These are phyloP conservation scores for Venturiaceae sp. DNA, from an alignment of 2,329 filamentous ascomycete species.

Conservation along the genomic window DNA sequence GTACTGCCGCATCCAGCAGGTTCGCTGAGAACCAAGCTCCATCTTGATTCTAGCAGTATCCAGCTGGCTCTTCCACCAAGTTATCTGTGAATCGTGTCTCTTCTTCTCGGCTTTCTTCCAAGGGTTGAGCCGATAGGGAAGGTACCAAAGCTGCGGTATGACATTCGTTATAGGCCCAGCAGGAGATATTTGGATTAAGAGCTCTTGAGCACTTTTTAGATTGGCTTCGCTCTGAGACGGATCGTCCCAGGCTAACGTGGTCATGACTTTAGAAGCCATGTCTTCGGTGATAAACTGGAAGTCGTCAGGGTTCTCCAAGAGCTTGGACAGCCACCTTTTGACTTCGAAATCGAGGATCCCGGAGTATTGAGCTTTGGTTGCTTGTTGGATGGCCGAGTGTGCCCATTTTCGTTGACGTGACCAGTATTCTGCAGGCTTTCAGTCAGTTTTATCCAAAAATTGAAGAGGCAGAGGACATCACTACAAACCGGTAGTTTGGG, in stretches of 20 bases:
- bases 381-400: conserved; percentile 40
- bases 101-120: conserved; percentile 45
- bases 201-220: conserved; percentile 44
- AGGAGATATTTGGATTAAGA: conserved; percentile 47
- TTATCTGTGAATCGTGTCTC: conserved; percentile 45
- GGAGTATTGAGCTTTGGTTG: conserved; percentile 32
- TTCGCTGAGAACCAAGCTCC: conserved; percentile 26
- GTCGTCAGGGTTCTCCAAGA: conserved; percentile 40
- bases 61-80: conserved; percentile 42
- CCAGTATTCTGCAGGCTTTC: conserved; percentile 49
- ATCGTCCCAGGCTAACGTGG: conserved; percentile 45
- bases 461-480: too few species aligned
- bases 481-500: too few species aligned
- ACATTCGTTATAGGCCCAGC: conserved; percentile 48
- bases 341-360: conserved; percentile 44
- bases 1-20: conserved; percentile 33
- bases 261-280: conserved; percentile 48
- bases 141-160: conserved; percentile 43
- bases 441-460: too few species aligned
- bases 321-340: conserved; percentile 41
- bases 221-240: conserved; percentile 36
- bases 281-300: conserved; percentile 44
- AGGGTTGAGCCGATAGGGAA: conserved; percentile 40
- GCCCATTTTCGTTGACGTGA: conserved; percentile 44
- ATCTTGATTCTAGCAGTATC: conserved; percentile 25